Base-by-base conservation (phyloP, 2,329 filamentous ascomycete species). In the Colletotrichum limetticola region DNA sequence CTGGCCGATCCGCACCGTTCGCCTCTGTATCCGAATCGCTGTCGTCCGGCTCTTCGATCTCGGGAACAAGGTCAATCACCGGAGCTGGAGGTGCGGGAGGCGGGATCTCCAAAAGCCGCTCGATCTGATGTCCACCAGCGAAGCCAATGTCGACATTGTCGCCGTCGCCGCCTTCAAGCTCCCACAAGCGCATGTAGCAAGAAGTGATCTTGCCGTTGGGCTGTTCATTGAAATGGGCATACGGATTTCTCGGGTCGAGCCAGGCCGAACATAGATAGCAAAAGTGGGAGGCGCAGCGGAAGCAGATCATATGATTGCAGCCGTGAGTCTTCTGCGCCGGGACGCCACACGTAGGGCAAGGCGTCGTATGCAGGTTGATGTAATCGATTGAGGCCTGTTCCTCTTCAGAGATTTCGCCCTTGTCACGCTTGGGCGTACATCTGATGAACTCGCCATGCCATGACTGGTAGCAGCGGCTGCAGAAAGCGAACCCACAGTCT, bases 251-350 rank as follows among this genome's bases (percentile, higher is more conserved):
- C 0, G 93, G 90, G 68, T 92, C 89, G 55, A 99, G 87, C 93
- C 94, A 98, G n/a, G 91, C 89, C 0, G 93, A 93, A 80, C 97
- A 98, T 1, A 98, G 88, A 77, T 98, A 98, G 85, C 97, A 99
- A 81, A 98, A 98, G 82, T 98, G 96, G 2, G 94, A 93, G 64
- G 92, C 88, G 85, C 97, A 99, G 75, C 94, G 92, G 81, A 93
- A 94, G 83, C 96, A 98, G 62, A 92, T 94, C 95, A 98, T 98
- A 83, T 98, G 95, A 82, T 98, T 98, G 86, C 97, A 99, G 52
- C 97, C 97, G 79, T 94, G 91, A 1, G 93, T 94, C 86, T 99
- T 99, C 80, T 98, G 94, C 26, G 92, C 93, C 0, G 94, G 94
- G 1, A 93, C 92, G 35, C 88, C 91, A 83, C 97, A 99, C 4